Percentiles rank a stretch among this genome's conserved stretches.
Conservation (phyloP, 192 early-diverging fungal species). For the Mortierella alpina region DNA sequence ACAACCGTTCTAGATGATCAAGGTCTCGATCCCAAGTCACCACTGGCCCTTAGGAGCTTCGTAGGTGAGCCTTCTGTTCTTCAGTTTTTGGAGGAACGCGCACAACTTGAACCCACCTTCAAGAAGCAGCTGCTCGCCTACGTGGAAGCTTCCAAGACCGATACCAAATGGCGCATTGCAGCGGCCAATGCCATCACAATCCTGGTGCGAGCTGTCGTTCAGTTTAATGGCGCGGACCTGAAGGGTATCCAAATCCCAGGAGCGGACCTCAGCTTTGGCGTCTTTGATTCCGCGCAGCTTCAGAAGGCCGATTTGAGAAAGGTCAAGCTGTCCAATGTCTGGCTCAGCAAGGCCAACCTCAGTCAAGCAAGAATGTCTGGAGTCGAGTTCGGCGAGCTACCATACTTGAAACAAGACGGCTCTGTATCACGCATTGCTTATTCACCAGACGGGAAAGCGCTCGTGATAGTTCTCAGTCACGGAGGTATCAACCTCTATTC, state of each 20-base stretch:
- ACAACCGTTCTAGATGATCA: background rate
- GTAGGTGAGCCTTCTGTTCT: constrained; percentile 11
- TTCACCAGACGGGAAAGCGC: background rate
- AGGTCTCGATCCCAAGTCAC: background rate
- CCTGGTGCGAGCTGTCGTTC: constrained; percentile 12
- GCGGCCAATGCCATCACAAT: constrained; percentile 31
- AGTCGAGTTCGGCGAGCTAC: background rate
- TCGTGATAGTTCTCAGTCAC: background rate
- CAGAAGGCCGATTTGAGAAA: constrained; percentile 11
- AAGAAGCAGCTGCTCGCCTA: background rate
- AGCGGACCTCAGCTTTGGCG: constrained; percentile 6
- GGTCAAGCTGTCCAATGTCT: background rate
- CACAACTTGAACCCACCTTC: background rate
- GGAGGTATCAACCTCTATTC: background rate
- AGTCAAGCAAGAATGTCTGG: background rate
- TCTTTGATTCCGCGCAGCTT: constrained; percentile 4
- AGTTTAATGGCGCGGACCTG: background rate
- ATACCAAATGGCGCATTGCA: constrained; percentile 8
- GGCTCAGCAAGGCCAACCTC: background rate
- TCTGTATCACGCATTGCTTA: background rate
- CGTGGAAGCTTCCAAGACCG: constrained; percentile 10
- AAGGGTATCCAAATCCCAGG: background rate
- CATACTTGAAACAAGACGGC: background rate
- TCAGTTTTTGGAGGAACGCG: constrained; percentile 17
- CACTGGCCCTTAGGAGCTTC: background rate